These are phyloP conservation scores for Marvania coccoides DNA, from an alignment of 139 green algal species.

Conservation along the genomic window DNA sequence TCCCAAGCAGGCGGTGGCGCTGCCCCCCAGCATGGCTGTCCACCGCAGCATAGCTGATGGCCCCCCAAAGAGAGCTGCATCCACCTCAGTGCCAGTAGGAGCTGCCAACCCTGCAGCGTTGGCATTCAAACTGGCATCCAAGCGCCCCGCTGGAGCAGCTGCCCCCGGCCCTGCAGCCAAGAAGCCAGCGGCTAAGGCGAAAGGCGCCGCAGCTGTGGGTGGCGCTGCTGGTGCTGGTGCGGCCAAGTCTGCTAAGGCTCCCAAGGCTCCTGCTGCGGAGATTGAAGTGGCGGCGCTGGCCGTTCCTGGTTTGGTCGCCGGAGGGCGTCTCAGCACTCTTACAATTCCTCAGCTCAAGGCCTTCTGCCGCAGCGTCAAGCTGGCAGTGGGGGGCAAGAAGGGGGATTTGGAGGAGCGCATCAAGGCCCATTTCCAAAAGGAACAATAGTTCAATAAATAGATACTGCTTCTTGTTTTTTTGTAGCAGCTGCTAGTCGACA, in stretches of 20 bases:
- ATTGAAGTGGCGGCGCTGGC: slow-evolving; percentile 2
- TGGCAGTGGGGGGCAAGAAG: slow-evolving; percentile 59
- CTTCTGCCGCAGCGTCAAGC: slow-evolving; percentile 34
- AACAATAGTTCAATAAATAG: no score
- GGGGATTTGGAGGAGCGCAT: slow-evolving; percentile 46
- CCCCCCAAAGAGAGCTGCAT: no score
- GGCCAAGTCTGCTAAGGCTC: background rate
- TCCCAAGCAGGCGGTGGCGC: background rate
- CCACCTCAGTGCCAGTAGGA: no score
- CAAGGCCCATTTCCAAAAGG: slow-evolving; percentile 16
- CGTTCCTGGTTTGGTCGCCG: slow-evolving; percentile 1
- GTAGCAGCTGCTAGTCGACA: no score
- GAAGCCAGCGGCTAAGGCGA: background rate
- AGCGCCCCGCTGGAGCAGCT: background rate
- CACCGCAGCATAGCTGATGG: no score
- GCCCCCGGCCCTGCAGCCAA: background rate
- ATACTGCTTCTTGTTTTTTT: no score
- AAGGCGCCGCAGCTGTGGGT: background rate
- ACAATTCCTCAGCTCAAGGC: slow-evolving; percentile 53
- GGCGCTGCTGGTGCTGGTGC: background rate
- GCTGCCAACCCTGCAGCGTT: background rate
- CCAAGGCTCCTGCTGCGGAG: slow-evolving; percentile 7
- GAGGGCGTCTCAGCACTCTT: slow-evolving; percentile 28
- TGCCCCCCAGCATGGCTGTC: background rate
- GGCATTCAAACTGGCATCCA: background rate